phyloP scores from a whole-genome alignment of 768 basidiomycete genomes.

The Hirschioporus abietinus region DNA sequence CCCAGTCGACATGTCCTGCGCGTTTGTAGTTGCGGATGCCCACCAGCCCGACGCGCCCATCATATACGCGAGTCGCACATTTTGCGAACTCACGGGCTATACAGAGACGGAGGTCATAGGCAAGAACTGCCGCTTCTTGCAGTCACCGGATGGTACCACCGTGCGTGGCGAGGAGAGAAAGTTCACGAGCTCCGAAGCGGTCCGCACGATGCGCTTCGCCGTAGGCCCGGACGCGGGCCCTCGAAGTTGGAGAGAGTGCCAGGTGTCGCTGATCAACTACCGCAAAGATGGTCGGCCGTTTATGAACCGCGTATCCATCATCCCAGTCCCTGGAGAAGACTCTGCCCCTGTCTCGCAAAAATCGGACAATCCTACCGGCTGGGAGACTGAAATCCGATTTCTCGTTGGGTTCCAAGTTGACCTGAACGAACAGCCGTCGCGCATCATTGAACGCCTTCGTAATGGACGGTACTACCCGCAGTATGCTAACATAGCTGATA shows the following conservation, averaged over 20 bases:
- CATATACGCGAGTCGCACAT: slow-evolving; percentile 85
- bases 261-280: slow-evolving; percentile 85
- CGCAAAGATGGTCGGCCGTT: slow-evolving; percentile 80
- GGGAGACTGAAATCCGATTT: slow-evolving; percentile 62
- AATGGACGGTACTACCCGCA: slow-evolving; percentile 76
- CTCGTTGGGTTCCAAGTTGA: slow-evolving; percentile 97
- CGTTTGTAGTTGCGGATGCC: slow-evolving; percentile 88
- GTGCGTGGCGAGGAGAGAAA: slow-evolving; percentile 52
- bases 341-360: slow-evolving; percentile 23
- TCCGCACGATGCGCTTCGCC: slow-evolving; percentile 57
- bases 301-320: slow-evolving; percentile 87
- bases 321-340: slow-evolving; percentile 71
- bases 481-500: slow-evolving; percentile 28
- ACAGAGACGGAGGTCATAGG: slow-evolving; percentile 72
- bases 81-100: slow-evolving; percentile 75
- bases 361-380: slow-evolving; percentile 37
- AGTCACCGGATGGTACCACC: slow-evolving; percentile 58
- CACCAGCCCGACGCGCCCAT: slow-evolving; percentile 79
- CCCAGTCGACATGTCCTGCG: slow-evolving; percentile 87
- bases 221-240: slow-evolving; percentile 42
- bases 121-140: slow-evolving; percentile 87
- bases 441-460: slow-evolving; percentile 71
- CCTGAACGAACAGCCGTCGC: slow-evolving; percentile 78
- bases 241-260: slow-evolving; percentile 64
- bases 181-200: slow-evolving; percentile 58